phyloP scores from a whole-genome alignment of 2,329 filamentous ascomycete genomes.

The Bipolaris oryzae region DNA sequence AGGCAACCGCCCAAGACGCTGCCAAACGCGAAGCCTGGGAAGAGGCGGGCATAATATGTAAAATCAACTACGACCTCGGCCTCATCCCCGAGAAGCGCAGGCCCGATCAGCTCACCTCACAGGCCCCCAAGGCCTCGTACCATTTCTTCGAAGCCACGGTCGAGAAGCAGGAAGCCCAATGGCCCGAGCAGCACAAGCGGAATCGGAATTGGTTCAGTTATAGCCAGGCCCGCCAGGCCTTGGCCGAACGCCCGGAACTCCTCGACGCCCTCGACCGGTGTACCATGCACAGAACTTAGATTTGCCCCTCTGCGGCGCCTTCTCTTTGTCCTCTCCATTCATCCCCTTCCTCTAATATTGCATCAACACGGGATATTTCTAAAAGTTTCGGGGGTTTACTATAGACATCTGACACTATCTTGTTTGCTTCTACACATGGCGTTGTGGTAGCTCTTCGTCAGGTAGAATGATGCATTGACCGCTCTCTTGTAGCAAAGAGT shows the following conservation, averaged over 20 bases:
- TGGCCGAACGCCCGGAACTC: slow-evolving; percentile 82
- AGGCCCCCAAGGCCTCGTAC: slow-evolving; percentile 76
- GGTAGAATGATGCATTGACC: slow-evolving; percentile 42
- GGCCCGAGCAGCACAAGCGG: slow-evolving; percentile 94
- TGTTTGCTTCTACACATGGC: slow-evolving; percentile 28
- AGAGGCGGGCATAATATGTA: slow-evolving; percentile 90
- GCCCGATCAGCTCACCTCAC: slow-evolving; percentile 56
- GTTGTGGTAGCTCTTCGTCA: slow-evolving; percentile 42
- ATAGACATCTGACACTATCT: slow-evolving; percentile 28
- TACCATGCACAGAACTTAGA: slow-evolving; percentile 56
- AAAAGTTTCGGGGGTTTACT: slow-evolving; percentile 35
- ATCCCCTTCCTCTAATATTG: slow-evolving; percentile 31
- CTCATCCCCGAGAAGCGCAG: slow-evolving; percentile 81
- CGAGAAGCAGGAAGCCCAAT: slow-evolving; percentile 79
- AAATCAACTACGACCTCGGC: slow-evolving; percentile 83
- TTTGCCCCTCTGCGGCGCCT: slow-evolving; percentile 16
- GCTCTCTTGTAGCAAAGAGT: slow-evolving; percentile 28
- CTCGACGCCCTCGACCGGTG: slow-evolving; percentile 85
- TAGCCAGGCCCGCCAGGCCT: slow-evolving; percentile 75
- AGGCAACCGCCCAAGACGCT: slow-evolving; percentile 83
- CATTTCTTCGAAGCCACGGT: slow-evolving; percentile 90
- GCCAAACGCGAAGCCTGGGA: slow-evolving; percentile 93
- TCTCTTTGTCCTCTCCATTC: slow-evolving; percentile 18
- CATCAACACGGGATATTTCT: slow-evolving; percentile 34
- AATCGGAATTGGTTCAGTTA: slow-evolving; percentile 90